Percentiles rank a stretch among this genome's conserved stretches.
phyloP scores from a whole-genome alignment of 2,329 filamentous ascomycete genomes.

The Monilinia laxa region DNA sequence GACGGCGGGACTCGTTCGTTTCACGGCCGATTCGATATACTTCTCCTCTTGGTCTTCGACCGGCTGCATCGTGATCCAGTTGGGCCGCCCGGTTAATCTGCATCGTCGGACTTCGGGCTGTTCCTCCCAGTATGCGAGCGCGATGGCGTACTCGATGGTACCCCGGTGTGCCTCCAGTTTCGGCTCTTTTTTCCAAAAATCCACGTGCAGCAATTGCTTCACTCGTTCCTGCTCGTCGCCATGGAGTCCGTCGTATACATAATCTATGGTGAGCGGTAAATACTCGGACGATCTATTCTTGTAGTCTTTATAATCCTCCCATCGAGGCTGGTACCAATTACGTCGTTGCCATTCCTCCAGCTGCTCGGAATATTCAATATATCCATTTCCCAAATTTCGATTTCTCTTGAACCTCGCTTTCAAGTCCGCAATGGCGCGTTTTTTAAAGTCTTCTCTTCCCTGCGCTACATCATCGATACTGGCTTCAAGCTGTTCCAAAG shows the following conservation, averaged over 20 bases:
- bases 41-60: not conserved
- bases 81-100: not conserved
- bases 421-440: not conserved
- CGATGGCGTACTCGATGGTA: conserved; percentile 5
- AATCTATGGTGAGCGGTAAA: not conserved
- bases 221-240: not conserved
- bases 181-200: not conserved
- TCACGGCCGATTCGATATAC: not conserved
- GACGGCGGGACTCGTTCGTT: conserved; percentile 1
- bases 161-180: not conserved
- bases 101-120: conserved; percentile 2
- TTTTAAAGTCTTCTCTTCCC: not conserved
- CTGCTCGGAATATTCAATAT: conserved; percentile 3
- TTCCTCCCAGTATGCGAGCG: not conserved
- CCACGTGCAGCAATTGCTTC: not conserved
- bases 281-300: conserved; percentile 10
- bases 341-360: conserved; percentile 4
- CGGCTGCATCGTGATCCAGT: not conserved
- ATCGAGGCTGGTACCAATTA: not conserved
- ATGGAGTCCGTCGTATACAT: not conserved
- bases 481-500: not conserved
- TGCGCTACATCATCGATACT: not conserved
- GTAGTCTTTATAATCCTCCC: not conserved
- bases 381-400: conserved; percentile 5
- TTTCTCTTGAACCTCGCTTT: not conserved